Percentiles rank a stretch among this genome's conserved stretches.
These are phyloP conservation scores for Helicostylum pulchrum DNA, from an alignment of 192 early-diverging fungal genomes.

Conservation along the genomic window DNA sequence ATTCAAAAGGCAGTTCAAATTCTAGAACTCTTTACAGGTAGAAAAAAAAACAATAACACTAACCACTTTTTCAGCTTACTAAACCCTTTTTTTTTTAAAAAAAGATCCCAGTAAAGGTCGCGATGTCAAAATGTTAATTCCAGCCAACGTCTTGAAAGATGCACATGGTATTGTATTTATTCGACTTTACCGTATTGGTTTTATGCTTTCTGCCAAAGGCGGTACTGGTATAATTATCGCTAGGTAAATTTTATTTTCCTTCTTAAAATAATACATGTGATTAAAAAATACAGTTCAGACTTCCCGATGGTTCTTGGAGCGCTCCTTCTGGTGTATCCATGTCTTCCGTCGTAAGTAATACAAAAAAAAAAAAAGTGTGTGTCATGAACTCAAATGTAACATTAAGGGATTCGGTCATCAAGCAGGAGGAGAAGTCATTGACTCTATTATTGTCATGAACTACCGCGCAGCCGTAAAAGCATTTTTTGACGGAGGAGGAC, in stretches of 20 bases:
- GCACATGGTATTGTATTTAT: slow-evolving; percentile 30
- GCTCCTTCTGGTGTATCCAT: slow-evolving; percentile 29
- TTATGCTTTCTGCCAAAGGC: slow-evolving; percentile 21
- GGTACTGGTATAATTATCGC: slow-evolving; percentile 33
- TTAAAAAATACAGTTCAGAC: too few relatives aligned
- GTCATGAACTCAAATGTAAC: not conserved
- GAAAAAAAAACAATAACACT: not conserved
- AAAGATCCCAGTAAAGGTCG: slow-evolving; percentile 18
- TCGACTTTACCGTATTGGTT: slow-evolving; percentile 18
- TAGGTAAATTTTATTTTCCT: slow-evolving; percentile 14
- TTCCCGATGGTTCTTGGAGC: slow-evolving; percentile 15
- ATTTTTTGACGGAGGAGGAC: slow-evolving; percentile 28
- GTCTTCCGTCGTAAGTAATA: slow-evolving; percentile 23
- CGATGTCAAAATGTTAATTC: slow-evolving; percentile 23
- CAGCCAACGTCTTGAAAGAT: slow-evolving; percentile 11
- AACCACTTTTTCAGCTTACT: not conserved
- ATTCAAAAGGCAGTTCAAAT: slow-evolving; percentile 9
- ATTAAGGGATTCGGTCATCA: slow-evolving; percentile 24
- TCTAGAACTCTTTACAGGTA: slow-evolving; percentile 16
- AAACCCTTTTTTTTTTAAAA: not conserved
- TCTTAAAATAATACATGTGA: too few relatives aligned
- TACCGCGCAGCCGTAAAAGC: slow-evolving; percentile 30
- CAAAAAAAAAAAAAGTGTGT: not conserved
- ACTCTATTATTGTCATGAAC: slow-evolving; percentile 30
- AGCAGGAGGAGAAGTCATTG: slow-evolving; percentile 24